Percentiles rank a stretch among this genome's conserved stretches.
Conservation (phyloP, 2,329 filamentous ascomycete species). For the Bipolaris bicolor region DNA sequence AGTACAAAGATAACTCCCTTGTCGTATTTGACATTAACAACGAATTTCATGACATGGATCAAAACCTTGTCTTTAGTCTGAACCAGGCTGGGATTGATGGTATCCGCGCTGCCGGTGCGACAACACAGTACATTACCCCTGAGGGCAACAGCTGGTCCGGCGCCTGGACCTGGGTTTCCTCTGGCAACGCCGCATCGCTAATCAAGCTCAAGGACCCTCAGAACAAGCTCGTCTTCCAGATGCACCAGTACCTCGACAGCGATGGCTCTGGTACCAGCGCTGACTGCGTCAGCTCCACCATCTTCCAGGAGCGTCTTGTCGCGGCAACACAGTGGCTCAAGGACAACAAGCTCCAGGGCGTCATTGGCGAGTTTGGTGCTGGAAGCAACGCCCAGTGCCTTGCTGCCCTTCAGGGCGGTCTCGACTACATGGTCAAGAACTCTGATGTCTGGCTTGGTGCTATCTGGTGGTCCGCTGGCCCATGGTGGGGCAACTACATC, state of each 20-base stretch:
- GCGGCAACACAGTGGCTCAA: slow-evolving; percentile 62
- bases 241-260: slow-evolving; percentile 67
- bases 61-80: slow-evolving; percentile 53
- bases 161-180: slow-evolving; percentile 57
- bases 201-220: slow-evolving; percentile 58
- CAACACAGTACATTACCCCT: slow-evolving; percentile 64
- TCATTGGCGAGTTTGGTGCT: slow-evolving; percentile 63
- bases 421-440: slow-evolving; percentile 57
- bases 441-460: slow-evolving; percentile 61
- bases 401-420: slow-evolving; percentile 56
- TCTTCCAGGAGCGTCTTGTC: slow-evolving; percentile 59
- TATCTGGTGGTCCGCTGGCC: slow-evolving; percentile 63
- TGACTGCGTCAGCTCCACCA: slow-evolving; percentile 60
- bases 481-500: slow-evolving; percentile 59
- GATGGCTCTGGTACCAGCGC: slow-evolving; percentile 61
- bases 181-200: slow-evolving; percentile 54
- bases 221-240: slow-evolving; percentile 64
- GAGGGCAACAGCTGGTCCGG: slow-evolving; percentile 61
- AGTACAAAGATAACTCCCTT: slow-evolving; percentile 50
- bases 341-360: slow-evolving; percentile 58
- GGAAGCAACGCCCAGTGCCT: slow-evolving; percentile 59
- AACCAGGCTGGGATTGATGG: slow-evolving; percentile 57
- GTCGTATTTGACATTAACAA: slow-evolving; percentile 58
- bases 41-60: slow-evolving; percentile 54
- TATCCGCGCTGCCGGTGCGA: slow-evolving; percentile 54